These are phyloP conservation scores for Magnaporthiopsis poae DNA, from an alignment of 2,329 filamentous ascomycete species.

Conservation along the genomic window DNA sequence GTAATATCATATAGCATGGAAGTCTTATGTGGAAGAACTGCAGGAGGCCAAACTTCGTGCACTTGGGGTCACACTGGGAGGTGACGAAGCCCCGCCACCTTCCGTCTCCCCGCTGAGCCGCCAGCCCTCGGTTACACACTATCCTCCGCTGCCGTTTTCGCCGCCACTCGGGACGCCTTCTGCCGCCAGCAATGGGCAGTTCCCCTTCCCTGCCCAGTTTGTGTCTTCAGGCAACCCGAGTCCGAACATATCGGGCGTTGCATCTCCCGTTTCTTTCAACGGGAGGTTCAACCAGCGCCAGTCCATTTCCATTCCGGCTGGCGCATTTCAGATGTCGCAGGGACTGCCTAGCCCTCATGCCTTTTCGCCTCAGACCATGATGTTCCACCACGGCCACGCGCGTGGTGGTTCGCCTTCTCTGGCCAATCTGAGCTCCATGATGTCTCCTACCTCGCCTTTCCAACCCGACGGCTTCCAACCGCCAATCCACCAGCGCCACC, in stretches of 20 bases:
- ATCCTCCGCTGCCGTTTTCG: constrained; percentile 69
- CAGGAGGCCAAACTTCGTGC: constrained; percentile 87
- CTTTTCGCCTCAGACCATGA: constrained; percentile 48
- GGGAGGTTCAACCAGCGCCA: constrained; percentile 59
- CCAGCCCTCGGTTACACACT: constrained; percentile 58
- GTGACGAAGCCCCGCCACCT: constrained; percentile 55
- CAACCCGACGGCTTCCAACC: constrained; percentile 40
- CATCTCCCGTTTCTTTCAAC: constrained; percentile 64
- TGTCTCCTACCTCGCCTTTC: constrained; percentile 58
- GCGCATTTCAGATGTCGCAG: constrained; percentile 53
- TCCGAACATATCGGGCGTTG: constrained; percentile 53
- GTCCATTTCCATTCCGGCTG: constrained; percentile 57
- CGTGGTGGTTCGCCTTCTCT: constrained; percentile 57
- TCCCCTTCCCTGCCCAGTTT: constrained; percentile 49
- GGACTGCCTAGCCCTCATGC: constrained; percentile 49
- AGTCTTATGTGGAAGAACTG: constrained; percentile 70
- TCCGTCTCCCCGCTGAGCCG: constrained; percentile 60
- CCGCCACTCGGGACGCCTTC: constrained; percentile 74
- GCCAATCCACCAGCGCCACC: constrained; percentile 44
- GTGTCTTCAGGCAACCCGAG: constrained; percentile 53
- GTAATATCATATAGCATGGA: constrained; percentile 41
- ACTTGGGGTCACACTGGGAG: constrained; percentile 72
- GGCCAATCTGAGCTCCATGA: constrained; percentile 41
- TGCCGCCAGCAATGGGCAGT: constrained; percentile 58
- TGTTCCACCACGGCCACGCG: constrained; percentile 41